Base-by-base conservation (phyloP, 805 yeast species). In the Debaryomyces tyrocola region DNA sequence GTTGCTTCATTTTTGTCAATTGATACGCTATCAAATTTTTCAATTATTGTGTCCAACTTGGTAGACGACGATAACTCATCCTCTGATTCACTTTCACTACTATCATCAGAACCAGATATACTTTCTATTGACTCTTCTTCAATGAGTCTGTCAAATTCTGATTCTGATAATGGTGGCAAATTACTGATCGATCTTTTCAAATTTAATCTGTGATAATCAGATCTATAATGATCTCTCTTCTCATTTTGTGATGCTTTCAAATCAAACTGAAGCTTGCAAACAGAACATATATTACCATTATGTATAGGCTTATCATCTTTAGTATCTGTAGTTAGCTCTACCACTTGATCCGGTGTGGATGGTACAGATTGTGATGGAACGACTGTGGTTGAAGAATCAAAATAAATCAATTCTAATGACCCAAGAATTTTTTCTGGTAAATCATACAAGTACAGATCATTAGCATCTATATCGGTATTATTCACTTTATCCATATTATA, bases 181-280 rank as follows among this genome's bases (percentile, higher is more conserved):
- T 77, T 76, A 33, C 65, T 64, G 24, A 78, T 54, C 8, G 68
- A 59, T 45, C 91, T 69, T 59, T 83, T 84, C 44, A 79, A 51
- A 58, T 88, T 88, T 56, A 74, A 73, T 33, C 80, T 70, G 56
- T 85, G 83, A 18, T 75, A 69, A 54, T 83, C 88, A 0, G 83
- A 70, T 54, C 79, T 81, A 63, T 75, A 83, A 55, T 83, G 87
- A 2, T 57, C 62, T 47, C 73, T 69, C 21, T 47, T 37, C 15
- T 52, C 57, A 6, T 44, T 48, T 6, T 28, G 37, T 17, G 43
- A 17, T n/a, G 34, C 14, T 6, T 14, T 31, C 17, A n/a, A 12
- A 27, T 31, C 49, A 17, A 55, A 48, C 10, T 33, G 31, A 14
- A 49, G 29, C 6, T 44, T 38, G 43, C 66, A 62, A 5, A 59